Percentiles rank a stretch among this genome's conserved stretches.
phyloP scores from a whole-genome alignment of 2,329 filamentous ascomycete species.

The Allantophomopsis cytisporea region DNA sequence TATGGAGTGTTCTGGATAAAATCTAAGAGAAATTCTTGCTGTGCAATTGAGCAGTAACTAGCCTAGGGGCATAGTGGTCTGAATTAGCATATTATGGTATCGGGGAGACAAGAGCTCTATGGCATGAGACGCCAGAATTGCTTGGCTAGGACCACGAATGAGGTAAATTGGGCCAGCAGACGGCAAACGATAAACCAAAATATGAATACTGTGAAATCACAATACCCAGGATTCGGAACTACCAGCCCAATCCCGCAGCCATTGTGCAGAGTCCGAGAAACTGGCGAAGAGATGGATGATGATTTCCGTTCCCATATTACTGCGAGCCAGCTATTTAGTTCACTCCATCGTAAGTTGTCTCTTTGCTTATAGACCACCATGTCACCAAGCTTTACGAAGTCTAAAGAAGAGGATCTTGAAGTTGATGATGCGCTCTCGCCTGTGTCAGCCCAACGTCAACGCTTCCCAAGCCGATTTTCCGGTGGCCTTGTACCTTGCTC shows the following conservation, averaged over 20 bases:
- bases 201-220: not conserved
- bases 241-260: not conserved
- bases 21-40: not conserved
- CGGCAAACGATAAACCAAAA: not conserved
- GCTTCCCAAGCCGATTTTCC: not conserved
- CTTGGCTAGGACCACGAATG: not conserved
- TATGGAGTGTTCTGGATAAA: not conserved
- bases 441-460: not conserved
- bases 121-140: not conserved
- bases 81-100: not conserved
- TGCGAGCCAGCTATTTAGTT: not conserved
- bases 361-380: too few relatives aligned
- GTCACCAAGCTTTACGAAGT: too few relatives aligned
- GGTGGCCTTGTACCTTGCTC: too few relatives aligned
- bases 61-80: not conserved
- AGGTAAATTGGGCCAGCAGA: not conserved
- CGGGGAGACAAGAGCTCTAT: not conserved
- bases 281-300: not conserved
- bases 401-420: not conserved
- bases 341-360: not conserved
- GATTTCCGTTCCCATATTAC: not conserved
- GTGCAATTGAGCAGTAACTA: not conserved
- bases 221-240: not conserved
- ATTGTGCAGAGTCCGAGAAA: not conserved
- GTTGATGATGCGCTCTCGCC: not conserved